phyloP scores from a whole-genome alignment of 495 filamentous ascomycete species.

The Penicillium subrubescens region DNA sequence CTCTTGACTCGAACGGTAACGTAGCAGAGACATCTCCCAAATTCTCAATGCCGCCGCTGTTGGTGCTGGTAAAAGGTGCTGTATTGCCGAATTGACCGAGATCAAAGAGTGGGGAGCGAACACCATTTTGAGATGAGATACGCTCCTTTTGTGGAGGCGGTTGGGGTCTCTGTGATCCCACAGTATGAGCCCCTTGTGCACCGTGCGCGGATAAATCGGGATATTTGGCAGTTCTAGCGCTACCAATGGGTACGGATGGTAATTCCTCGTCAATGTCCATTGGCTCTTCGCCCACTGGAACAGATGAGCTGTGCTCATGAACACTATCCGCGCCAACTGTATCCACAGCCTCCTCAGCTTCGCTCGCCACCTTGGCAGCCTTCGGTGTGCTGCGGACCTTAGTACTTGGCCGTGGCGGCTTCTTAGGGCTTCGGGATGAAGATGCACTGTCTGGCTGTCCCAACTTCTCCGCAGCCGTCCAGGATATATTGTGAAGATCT shows the following conservation, averaged over 20 bases:
- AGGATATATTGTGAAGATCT: constrained; percentile 61
- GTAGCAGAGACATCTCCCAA: constrained; percentile 66
- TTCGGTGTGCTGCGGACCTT: constrained; percentile 36
- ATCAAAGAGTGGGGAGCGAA: constrained; percentile 38
- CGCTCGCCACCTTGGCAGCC: constrained; percentile 41
- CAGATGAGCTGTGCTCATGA: constrained; percentile 13
- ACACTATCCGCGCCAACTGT: constrained; percentile 28
- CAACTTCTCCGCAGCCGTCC: constrained; percentile 33
- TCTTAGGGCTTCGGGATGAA: constrained; percentile 43
- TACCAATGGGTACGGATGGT: constrained; percentile 10
- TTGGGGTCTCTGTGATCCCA: constrained; percentile 23
- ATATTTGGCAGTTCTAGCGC: constrained; percentile 14
- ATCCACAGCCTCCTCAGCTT: constrained; percentile 44
- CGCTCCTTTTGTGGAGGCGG: constrained; percentile 33
- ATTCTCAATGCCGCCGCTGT: constrained; percentile 59
- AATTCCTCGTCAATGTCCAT: constrained; percentile 56
- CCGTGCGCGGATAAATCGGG: constrained; percentile 22
- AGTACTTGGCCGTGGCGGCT: constrained; percentile 26
- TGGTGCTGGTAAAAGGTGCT: constrained; percentile 61
- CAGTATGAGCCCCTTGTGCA: constrained; percentile 19
- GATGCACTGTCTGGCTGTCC: constrained; percentile 31
- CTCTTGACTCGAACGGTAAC: constrained; percentile 72
- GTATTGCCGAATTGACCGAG: constrained; percentile 67
- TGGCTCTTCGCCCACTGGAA: constrained; percentile 34
- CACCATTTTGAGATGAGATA: constrained; percentile 36